Evolutionary conservation across 495 filamentous ascomycete genomes (phyloP).

Genomic region (Pseudomonodictys pantanalensis): DNA sequence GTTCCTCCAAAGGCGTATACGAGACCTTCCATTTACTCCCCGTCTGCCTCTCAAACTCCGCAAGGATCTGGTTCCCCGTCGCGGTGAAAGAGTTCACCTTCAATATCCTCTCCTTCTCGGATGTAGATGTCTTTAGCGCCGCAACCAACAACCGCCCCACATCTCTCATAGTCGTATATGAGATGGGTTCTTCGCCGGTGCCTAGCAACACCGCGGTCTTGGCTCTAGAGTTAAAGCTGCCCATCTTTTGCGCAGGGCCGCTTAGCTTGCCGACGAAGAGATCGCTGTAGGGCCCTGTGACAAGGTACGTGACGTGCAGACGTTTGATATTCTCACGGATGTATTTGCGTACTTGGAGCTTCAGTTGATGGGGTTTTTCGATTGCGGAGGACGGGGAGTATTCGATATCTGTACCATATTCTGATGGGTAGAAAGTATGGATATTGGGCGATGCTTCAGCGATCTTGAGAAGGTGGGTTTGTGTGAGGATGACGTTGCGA

Average conservation of each 20-base stretch:
- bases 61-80: conserved; percentile 58
- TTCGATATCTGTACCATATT: conserved; percentile 74
- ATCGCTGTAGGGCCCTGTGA: conserved; percentile 69
- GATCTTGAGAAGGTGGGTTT: conserved; percentile 58
- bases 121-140: conserved; percentile 55
- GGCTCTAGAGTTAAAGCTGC: conserved; percentile 51
- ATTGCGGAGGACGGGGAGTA: conserved; percentile 56
- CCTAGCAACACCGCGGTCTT: conserved; percentile 60
- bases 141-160: conserved; percentile 64
- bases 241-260: conserved; percentile 48
- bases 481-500: conserved; percentile 54
- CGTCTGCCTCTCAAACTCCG: conserved; percentile 65
- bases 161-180: conserved; percentile 65
- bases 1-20: conserved; percentile 50
- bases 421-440: conserved; percentile 67
- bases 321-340: conserved; percentile 49
- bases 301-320: conserved; percentile 64
- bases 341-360: conserved; percentile 62
- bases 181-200: conserved; percentile 55
- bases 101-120: conserved; percentile 53
- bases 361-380: conserved; percentile 68
- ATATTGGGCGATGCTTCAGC: conserved; percentile 56
- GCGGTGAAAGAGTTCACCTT: conserved; percentile 70
- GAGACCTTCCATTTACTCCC: conserved; percentile 54
- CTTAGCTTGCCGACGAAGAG: conserved; percentile 53